Evolutionary conservation across 83 land plant species (phyloP), one percentile per base, ranked within the genome.

Genomic region (Larix sibirica): DNA sequence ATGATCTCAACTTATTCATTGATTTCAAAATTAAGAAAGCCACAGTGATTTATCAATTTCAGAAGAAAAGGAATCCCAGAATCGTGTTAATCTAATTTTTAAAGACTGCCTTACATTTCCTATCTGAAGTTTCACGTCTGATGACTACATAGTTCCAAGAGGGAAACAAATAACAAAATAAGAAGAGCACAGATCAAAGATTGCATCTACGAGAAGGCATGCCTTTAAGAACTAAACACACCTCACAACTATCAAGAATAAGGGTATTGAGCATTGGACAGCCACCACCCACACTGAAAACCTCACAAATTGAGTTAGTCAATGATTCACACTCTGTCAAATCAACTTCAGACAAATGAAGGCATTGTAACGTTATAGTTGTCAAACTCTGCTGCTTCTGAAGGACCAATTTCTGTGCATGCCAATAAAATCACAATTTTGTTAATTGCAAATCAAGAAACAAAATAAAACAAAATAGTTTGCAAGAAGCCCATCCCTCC

Each of bases 221-320:
- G 73, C 17, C 86, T 12, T 13, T 62, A 38, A 79, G 28, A 84
- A 59, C 80, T 10, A 83, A 94, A 76, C 89, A 65, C 83, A 95
- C 98, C 94, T 97, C 98, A 79, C 98, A 97, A 64, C 87, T 94
- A 81, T 95, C 99, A 56, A 97, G 94, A 81, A 90, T 85, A 83
- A 97, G 85, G 10, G 91, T 85, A 65, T 81, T 93, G 47, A 97
- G 88, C 91, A 88, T 88, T 10, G 99, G 96, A 80, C 99, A 97
- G 62, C 99, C 97, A 77, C 98, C 96, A 54, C 92, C 95, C 86
- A 90, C 90, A 81, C 93, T 94, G 80, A 93, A 95, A 69, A 97
- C 92, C 38, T 95, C 89, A 86, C 98, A 97, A 20, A 95, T 82
- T 54, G 92, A 87, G 82, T 94, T 92, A 62, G 87, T 90, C 77